Conservation (phyloP, 768 basidiomycete species). For the Rhodotorula sphaerocarpa region DNA sequence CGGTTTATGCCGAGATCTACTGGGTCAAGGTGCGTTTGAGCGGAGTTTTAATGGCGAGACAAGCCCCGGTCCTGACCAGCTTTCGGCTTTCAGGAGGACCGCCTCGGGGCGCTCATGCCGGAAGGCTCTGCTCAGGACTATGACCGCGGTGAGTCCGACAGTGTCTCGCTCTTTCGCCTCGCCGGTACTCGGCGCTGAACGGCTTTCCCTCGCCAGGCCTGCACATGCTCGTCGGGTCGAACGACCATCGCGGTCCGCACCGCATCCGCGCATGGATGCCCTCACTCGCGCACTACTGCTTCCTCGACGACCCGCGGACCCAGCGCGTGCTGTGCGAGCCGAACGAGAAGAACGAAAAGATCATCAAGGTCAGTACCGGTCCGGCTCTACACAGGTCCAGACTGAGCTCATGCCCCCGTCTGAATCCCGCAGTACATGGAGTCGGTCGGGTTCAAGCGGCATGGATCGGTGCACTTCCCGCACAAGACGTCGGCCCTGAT, state of each 20-base stretch:
- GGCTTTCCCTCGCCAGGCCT: conserved; percentile 5
- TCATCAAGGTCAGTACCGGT: conserved; percentile 20
- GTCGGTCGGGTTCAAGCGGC: conserved; percentile 30
- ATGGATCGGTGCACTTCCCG: conserved; percentile 31
- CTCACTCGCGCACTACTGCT: conserved; percentile 34
- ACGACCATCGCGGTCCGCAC: conserved; percentile 31
- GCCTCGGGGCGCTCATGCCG: conserved; percentile 18
- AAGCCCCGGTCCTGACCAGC: not conserved
- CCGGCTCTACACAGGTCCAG: too few species aligned
- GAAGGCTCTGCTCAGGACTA: conserved; percentile 27
- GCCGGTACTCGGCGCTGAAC: not conserved
- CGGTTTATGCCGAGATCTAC: conserved; percentile 31
- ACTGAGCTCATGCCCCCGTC: not conserved
- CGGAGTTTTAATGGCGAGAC: too few species aligned
- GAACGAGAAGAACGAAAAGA: conserved; percentile 34
- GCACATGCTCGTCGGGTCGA: conserved; percentile 34
- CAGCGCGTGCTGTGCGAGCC: conserved; percentile 34
- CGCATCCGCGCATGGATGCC: conserved; percentile 35
- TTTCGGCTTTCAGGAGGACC: conserved; percentile 15
- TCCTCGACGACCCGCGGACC: conserved; percentile 34
- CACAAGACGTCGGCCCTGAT: conserved; percentile 34
- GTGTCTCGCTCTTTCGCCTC: too few species aligned
- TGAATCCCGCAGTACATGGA: conserved; percentile 22
- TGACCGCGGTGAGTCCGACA: conserved; percentile 19
- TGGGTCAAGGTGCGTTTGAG: conserved; percentile 32